Percentiles rank a stretch among this genome's conserved stretches.
Conservation (phyloP, 148 eudicot species). For the Dianthus caryophyllus region DNA sequence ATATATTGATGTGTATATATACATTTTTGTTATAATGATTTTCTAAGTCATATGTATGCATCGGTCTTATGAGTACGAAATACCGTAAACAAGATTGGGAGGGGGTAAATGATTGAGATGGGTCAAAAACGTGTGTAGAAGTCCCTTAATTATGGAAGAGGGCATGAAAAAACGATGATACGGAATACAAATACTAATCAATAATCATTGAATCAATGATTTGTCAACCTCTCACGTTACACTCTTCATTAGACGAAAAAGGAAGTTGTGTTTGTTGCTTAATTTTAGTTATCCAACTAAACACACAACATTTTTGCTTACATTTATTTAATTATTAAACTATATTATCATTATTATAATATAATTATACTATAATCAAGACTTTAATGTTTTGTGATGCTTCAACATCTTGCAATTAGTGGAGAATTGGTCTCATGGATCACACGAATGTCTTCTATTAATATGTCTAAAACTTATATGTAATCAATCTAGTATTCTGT, state of each 20-base stretch:
- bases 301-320: constrained; percentile 5
- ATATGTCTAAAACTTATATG: too few species aligned
- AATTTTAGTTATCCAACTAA: constrained; percentile 14
- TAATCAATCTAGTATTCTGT: too few species aligned
- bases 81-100: too few species aligned
- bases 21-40: too few species aligned
- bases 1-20: too few species aligned
- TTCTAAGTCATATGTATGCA: too few species aligned
- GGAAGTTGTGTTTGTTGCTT: not conserved
- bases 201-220: not conserved
- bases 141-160: constrained; percentile 9
- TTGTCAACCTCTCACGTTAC: constrained; percentile 9
- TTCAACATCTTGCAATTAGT: constrained; percentile 10
- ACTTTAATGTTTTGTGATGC: constrained; percentile 5
- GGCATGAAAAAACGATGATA: not conserved
- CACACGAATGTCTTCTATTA: not conserved
- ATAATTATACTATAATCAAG: constrained; percentile 8
- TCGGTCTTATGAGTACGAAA: too few species aligned
- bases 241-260: not conserved
- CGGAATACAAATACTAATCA: too few species aligned
- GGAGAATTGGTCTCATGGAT: constrained; percentile 13
- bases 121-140: not conserved
- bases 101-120: not conserved
- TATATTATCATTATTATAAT: too few species aligned
- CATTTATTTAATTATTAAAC: not conserved